A percentile compares a stretch with the other conserved stretches of the same genome.
Evolutionary conservation across 2,329 filamentous ascomycete genomes (phyloP).

Genomic region (Botrytis fragariae): DNA sequence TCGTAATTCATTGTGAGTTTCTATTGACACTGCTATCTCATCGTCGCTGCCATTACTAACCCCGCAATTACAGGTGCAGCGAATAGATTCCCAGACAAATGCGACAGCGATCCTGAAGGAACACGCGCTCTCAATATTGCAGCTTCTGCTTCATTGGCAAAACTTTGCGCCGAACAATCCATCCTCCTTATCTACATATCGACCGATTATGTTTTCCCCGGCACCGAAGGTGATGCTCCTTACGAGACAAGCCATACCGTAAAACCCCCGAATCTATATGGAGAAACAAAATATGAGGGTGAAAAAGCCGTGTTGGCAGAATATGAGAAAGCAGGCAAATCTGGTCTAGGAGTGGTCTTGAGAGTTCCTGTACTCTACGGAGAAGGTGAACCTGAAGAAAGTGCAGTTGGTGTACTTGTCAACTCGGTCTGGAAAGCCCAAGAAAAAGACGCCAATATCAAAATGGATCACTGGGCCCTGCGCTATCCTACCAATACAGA

Average conservation of each 20-base stretch:
- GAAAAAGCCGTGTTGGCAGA: slow-evolving; percentile 67
- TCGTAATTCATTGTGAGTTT: slow-evolving; percentile 74
- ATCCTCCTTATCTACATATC: slow-evolving; percentile 74
- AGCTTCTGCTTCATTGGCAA: slow-evolving; percentile 65
- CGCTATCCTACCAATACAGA: slow-evolving; percentile 87
- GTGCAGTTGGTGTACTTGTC: slow-evolving; percentile 78
- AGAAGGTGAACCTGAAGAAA: slow-evolving; percentile 69
- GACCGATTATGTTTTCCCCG: slow-evolving; percentile 78
- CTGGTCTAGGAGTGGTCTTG: slow-evolving; percentile 64
- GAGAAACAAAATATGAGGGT: slow-evolving; percentile 70
- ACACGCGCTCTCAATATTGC: slow-evolving; percentile 72
- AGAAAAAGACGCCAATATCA: slow-evolving; percentile 57
- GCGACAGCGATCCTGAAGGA: slow-evolving; percentile 73
- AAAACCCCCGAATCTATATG: slow-evolving; percentile 73
- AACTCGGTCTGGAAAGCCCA: slow-evolving; percentile 74
- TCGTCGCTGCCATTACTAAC: neutral
- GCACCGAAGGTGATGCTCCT: slow-evolving; percentile 74
- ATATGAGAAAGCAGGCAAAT: slow-evolving; percentile 48
- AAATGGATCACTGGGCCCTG: slow-evolving; percentile 83
- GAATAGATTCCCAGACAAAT: slow-evolving; percentile 84
- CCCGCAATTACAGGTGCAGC: slow-evolving; percentile 63
- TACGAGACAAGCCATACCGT: slow-evolving; percentile 66
- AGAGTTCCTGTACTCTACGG: slow-evolving; percentile 85
- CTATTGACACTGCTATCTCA: neutral
- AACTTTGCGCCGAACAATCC: slow-evolving; percentile 58